phyloP scores from a whole-genome alignment of 495 filamentous ascomycete genomes.

The Neurospora hispaniola region DNA sequence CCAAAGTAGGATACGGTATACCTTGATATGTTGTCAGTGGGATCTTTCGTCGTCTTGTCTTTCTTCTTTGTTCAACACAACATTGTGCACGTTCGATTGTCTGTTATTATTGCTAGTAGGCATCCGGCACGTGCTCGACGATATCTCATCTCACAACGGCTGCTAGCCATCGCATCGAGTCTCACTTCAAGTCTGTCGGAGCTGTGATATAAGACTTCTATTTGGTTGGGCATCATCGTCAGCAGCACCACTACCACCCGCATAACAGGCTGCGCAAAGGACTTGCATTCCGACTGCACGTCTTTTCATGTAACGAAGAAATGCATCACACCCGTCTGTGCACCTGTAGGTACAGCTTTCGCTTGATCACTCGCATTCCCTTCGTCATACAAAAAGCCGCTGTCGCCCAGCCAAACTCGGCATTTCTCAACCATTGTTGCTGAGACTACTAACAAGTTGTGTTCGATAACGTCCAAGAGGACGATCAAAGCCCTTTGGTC shows the following conservation, averaged over 20 bases:
- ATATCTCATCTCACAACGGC: not conserved
- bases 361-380: not conserved
- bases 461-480: not conserved
- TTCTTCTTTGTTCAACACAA: not conserved
- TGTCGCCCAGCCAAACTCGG: not conserved
- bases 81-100: not conserved
- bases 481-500: not conserved
- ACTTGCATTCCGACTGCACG: not conserved
- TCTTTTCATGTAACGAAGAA: not conserved
- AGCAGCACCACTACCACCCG: not conserved
- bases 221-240: not conserved
- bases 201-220: not conserved
- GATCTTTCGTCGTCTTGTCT: not conserved
- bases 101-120: not conserved
- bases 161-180: not conserved
- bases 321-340: not conserved
- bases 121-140: not conserved
- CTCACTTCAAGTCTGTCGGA: not conserved
- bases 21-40: not conserved
- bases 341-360: not conserved
- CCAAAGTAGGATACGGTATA: not conserved
- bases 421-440: not conserved
- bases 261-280: not conserved
- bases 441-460: not conserved
- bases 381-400: not conserved